Conservation (phyloP, 2,329 filamentous ascomycete species). For the Ophiostoma ulmi region DNA sequence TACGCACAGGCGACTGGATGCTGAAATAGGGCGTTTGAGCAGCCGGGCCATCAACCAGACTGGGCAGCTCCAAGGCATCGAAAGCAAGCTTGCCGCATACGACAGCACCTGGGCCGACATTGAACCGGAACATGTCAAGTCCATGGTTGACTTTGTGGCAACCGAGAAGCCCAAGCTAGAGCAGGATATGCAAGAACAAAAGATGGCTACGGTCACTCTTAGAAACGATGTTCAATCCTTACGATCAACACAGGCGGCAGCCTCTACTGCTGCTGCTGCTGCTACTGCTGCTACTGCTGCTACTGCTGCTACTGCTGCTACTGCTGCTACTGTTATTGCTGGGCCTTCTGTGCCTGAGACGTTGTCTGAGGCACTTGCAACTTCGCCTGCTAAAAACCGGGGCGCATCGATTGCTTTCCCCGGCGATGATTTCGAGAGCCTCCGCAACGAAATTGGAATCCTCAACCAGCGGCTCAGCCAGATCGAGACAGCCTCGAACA, state of each 20-base stretch:
- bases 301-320: neutral
- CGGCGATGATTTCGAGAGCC: slow-evolving; percentile 26
- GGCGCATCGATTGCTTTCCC: slow-evolving; percentile 19
- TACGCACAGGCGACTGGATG: neutral
- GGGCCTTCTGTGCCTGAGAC: neutral
- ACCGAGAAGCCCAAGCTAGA: slow-evolving; percentile 11
- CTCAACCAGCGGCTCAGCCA: slow-evolving; percentile 19
- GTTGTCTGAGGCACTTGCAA: neutral
- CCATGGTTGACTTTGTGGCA: slow-evolving; percentile 16
- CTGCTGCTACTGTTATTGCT: neutral
- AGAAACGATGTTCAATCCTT: neutral
- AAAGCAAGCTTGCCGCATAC: neutral
- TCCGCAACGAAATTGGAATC: slow-evolving; percentile 23
- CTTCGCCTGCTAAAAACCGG: neutral
- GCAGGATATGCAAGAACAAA: slow-evolving; percentile 11
- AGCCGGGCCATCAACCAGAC: neutral
- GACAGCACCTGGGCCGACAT: slow-evolving; percentile 16
- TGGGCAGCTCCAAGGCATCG: neutral
- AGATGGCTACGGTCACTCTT: neutral
- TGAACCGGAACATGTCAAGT: neutral
- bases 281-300: neutral
- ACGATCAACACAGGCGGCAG: too few relatives aligned
- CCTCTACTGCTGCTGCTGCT: neutral
- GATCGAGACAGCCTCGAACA: neutral
- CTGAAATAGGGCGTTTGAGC: neutral